Base-by-base conservation (phyloP, 257 asterid genomes). In the Salvia splendens region DNA sequence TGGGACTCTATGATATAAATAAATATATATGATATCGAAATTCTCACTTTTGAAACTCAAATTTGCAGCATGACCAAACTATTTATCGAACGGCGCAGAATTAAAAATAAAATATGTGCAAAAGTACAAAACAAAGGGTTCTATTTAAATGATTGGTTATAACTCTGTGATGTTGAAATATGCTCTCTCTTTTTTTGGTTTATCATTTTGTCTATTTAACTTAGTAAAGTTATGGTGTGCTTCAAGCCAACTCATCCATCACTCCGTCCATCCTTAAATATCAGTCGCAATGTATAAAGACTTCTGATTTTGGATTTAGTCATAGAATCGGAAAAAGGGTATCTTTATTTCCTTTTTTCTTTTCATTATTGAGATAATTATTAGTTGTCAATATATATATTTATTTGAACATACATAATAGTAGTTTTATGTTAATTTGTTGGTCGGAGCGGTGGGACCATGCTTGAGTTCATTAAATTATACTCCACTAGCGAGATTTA, bases 61-160 rank as follows among this genome's bases (percentile, higher is more conserved):
- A 11, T 51, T 67, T 48, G 61, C 14, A 24, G 30, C 30, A 0
- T 2, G 30, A 24, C 43, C 54, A 38, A 41, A 43, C 64, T 12
- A 53, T 67, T 67, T 5, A 36, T 24, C 7, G 58, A 32, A 57
- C 66, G 66, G 66, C 67, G 67, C 73, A 67, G 67, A 58, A 58
- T 9, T 2, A 3, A 10, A n/a, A 6, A 9, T 12, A 7, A 7
- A 20, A 56, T 32, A 7, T 57, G 7, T 57, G 17, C 1, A 9
- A 38, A 59, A 15, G 16, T 28, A 36, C n/a, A 15, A 15, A 15
- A 58, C 1, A 3, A 6, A 12, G 24, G 55, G 7, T 36, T 49
- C 2, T 5, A 12, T 36, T 10, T 35, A 20, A 53, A 56, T 56
- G 40, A 33, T 68, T 68, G 48, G 35, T 2, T 24, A 40, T 24